Base-by-base conservation (phyloP, 176 grass and related monocot genomes). In the Oryza meyeriana region DNA sequence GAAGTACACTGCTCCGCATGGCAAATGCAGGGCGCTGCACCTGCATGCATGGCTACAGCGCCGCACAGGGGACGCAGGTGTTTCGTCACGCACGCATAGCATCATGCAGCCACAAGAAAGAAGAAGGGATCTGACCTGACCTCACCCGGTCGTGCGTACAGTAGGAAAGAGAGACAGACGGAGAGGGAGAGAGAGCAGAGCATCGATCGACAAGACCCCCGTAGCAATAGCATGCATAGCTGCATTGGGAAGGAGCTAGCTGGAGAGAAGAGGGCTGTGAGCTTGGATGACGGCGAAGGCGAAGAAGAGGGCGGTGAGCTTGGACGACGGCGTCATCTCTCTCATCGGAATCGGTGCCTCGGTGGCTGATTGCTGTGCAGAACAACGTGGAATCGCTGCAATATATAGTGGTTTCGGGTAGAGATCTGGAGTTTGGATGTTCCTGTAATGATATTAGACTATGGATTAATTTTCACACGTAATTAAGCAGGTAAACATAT, bases 171-270 rank as follows among this genome's bases (percentile, higher is more conserved):
- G n/a, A n/a, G n/a, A n/a, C n/a, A n/a, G n/a, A n/a, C n/a, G n/a
- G n/a, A n/a, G n/a, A n/a, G n/a, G n/a, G n/a, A n/a, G n/a, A n/a
- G n/a, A n/a, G n/a, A n/a, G n/a, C n/a, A n/a, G n/a, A n/a, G n/a
- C n/a, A n/a, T n/a, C n/a, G n/a, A n/a, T n/a, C n/a, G n/a, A n/a
- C 52, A 57, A 20, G 52, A 20, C 20, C 52, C 50, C 52, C 52
- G 52, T 57, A 57, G 52, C n/a, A n/a, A n/a, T n/a, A n/a, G n/a
- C n/a, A n/a, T 4, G 35, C 35, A 36, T 36, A 0, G 35, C 35
- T 6, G 62, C 82, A 39, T 74, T n/a, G 77, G 77, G 85, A 87
- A 87, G 85, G 78, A 76, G 78, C 26, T 34, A 38, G 67, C 32
- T 38, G 52, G 45, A 14, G 45, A 14, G 41, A 82, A n/a, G n/a